These are phyloP conservation scores for Dactylellina sp. DNA, from an alignment of 2,329 filamentous ascomycete species.

Conservation along the genomic window DNA sequence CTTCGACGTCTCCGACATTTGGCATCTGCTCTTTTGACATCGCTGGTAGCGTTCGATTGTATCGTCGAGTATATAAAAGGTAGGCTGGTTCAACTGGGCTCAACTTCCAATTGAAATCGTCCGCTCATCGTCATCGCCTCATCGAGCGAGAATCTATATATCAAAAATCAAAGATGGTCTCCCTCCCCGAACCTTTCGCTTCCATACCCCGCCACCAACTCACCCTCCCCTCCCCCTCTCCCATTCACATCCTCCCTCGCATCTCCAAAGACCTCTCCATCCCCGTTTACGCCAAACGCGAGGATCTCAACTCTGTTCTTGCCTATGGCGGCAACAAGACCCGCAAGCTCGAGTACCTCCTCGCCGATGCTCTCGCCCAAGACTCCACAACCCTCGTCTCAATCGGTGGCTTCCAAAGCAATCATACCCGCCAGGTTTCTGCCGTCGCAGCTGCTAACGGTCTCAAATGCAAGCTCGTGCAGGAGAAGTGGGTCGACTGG, in stretches of 20 bases:
- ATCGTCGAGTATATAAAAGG: constrained; percentile 3
- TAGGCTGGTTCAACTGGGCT: background rate
- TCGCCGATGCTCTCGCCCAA: constrained; percentile 72
- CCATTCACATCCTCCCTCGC: constrained; percentile 75
- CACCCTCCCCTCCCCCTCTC: constrained; percentile 76
- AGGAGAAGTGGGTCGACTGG: constrained; percentile 78
- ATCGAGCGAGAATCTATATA: constrained; percentile 56
- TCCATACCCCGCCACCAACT: constrained; percentile 71
- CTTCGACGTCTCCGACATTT: constrained; percentile 3
- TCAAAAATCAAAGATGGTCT: constrained; percentile 61
- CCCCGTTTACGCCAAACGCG: constrained; percentile 76
- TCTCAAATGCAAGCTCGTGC: constrained; percentile 66
- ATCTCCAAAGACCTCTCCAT: constrained; percentile 74
- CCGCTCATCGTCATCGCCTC: background rate
- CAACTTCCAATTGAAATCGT: constrained; percentile 31
- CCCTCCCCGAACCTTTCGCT: constrained; percentile 73
- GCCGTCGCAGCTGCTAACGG: constrained; percentile 67
- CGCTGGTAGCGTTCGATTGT: too few relatives aligned
- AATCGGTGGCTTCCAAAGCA: constrained; percentile 77
- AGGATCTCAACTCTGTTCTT: constrained; percentile 76
- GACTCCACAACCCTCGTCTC: constrained; percentile 73
- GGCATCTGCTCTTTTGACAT: background rate
- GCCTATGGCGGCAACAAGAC: constrained; percentile 78
- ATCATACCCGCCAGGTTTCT: constrained; percentile 76
- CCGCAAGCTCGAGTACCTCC: constrained; percentile 77